Base-by-base conservation (phyloP, 306 rosid genomes). In the Astragalus membranaceus region DNA sequence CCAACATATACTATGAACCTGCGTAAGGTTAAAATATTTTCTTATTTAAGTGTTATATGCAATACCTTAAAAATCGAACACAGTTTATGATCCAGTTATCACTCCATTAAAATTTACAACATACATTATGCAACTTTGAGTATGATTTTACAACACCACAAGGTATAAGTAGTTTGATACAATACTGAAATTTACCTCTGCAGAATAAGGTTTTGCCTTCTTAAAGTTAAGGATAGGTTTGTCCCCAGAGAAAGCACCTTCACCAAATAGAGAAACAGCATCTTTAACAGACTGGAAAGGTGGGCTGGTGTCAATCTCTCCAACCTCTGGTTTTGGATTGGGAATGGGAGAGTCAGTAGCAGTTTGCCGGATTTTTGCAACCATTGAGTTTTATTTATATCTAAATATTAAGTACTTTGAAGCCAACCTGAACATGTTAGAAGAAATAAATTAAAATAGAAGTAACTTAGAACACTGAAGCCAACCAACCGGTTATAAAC, bases 261-360 rank as follows among this genome's bases (percentile, higher is more conserved):
- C 97, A 32, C 99, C 97, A 74, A 91, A 95, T 54, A 91, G 79
- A 41, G 81, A 77, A 72, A 95, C 97, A 8, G 99, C 99, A 86
- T 95, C 99, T 82, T 88, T 95, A 68, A 95, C 99, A 33, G 99
- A 95, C 67, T 95, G 99, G 69, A 95, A 95, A 36, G 99, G 99
- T 46, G 97, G 95, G 20, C 97, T 89, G 37, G 99, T 95, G 81
- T 95, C 99, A 16, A 95, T 95, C 87, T 95, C 99, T 75, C 99
- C 99, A 44, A 95, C 88, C 86, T 85, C 96, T 12, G 81, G 89
- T 71, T 87, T 90, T 33, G 92, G 76, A 67, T 12, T 88, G 6
- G 92, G 78, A 68, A 14, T 84, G 13, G 96, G 95, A 62, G 99
- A 83, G 12, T 58, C 79, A 2, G 85, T 68, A 51, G 82, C 84